These are phyloP conservation scores for Lachnellula cervina DNA, from an alignment of 2,329 filamentous ascomycete genomes.

Conservation along the genomic window DNA sequence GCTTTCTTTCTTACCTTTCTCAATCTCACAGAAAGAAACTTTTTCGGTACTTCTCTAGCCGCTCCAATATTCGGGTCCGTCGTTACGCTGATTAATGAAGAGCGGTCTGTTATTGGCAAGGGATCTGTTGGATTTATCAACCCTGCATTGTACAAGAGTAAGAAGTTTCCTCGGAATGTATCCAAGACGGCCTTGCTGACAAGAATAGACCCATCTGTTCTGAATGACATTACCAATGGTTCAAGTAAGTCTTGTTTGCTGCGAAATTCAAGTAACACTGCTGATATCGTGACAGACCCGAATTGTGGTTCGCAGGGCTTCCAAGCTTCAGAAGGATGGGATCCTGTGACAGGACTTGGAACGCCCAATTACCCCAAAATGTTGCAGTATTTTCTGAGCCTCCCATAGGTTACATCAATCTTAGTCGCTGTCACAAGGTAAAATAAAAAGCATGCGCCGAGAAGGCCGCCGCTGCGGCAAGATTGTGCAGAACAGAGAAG, in stretches of 20 bases:
- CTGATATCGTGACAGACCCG: background rate
- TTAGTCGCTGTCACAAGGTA: too few species aligned
- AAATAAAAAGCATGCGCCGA: too few species aligned
- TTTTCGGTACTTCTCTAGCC: slow-evolving; percentile 48
- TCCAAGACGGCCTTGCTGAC: background rate
- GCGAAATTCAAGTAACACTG: background rate
- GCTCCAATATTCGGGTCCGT: slow-evolving; percentile 52
- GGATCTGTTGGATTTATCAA: slow-evolving; percentile 36
- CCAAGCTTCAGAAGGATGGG: background rate
- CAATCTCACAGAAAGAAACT: slow-evolving; percentile 30
- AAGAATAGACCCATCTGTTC: background rate
- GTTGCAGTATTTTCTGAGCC: background rate
- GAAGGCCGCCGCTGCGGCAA: too few species aligned
- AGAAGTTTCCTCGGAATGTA: slow-evolving; percentile 32
- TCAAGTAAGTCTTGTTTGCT: background rate
- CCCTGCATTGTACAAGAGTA: slow-evolving; percentile 34
- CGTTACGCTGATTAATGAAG: slow-evolving; percentile 56
- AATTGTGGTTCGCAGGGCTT: background rate
- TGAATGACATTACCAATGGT: background rate
- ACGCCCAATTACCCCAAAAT: background rate
- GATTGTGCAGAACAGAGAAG: too few species aligned
- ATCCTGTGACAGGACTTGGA: slow-evolving; percentile 1
- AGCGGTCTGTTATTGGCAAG: slow-evolving; percentile 45
- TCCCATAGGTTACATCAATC: background rate
- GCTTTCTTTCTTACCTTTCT: slow-evolving; percentile 44